Conservation (phyloP, 352 stramenopile genomes). For the Phytophthora cryptogea region DNA sequence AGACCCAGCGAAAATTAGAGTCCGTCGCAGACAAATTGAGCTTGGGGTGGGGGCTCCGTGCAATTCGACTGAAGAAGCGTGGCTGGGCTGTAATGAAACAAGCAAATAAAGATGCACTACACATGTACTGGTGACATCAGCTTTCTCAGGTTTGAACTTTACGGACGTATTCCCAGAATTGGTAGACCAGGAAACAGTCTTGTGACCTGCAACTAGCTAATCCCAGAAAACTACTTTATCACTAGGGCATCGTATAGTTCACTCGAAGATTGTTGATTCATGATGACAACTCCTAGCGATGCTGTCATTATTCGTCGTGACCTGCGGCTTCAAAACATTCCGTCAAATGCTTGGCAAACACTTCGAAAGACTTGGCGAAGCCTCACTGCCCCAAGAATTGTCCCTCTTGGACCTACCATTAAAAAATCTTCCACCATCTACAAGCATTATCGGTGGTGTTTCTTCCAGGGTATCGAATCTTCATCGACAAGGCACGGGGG, state of each 20-base stretch:
- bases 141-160: too few relatives aligned
- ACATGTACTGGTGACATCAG: too few relatives aligned
- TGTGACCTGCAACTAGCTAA: not conserved
- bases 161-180: too few relatives aligned
- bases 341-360: not conserved
- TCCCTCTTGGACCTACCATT: conserved; percentile 1
- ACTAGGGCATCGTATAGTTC: not conserved
- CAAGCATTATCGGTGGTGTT: not conserved
- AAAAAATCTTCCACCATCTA: not conserved
- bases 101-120: not conserved
- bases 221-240: not conserved
- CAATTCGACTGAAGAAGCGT: conserved; percentile 25
- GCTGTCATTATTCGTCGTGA: conserved; percentile 7
- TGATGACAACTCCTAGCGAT: conserved; percentile 17
- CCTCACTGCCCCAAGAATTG: conserved; percentile 4
- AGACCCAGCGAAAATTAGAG: conserved; percentile 29
- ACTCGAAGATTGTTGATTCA: not conserved
- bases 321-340: not conserved
- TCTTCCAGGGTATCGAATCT: conserved; percentile 1
- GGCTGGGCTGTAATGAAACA: conserved; percentile 26
- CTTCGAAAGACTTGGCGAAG: conserved; percentile 4
- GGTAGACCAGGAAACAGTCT: too few relatives aligned
- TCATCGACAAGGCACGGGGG: conserved; percentile 12
- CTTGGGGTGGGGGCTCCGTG: conserved; percentile 16
- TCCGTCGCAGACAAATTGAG: conserved; percentile 32